Percentiles rank a stretch among this genome's conserved stretches.
phyloP scores from a whole-genome alignment of 108 stramenopile species.

The Cyclotella baltica region DNA sequence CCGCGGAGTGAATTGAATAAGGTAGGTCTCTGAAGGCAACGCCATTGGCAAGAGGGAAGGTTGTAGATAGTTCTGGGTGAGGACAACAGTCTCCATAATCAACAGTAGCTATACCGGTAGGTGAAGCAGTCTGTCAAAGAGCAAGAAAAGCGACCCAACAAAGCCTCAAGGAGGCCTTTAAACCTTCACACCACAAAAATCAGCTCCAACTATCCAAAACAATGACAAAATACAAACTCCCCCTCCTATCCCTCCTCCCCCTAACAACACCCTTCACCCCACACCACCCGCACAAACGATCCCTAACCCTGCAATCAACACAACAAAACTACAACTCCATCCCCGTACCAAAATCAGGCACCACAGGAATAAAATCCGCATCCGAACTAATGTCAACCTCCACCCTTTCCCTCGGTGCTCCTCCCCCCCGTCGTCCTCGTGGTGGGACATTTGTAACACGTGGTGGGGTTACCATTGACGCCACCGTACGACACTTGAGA shows the following conservation, averaged over 20 bases:
- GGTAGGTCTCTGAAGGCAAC: too few relatives aligned
- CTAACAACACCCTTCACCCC: background rate
- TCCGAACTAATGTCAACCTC: constrained; percentile 65
- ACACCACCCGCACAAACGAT: background rate
- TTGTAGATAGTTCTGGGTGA: too few relatives aligned
- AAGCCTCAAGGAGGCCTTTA: too few relatives aligned
- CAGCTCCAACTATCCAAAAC: background rate
- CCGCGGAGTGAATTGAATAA: too few relatives aligned
- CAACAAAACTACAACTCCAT: constrained; percentile 32
- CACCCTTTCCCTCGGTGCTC: constrained; percentile 80
- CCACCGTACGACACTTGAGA: constrained; percentile 67
- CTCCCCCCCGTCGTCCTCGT: constrained; percentile 67
- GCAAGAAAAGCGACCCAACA: too few relatives aligned
- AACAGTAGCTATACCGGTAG: background rate
- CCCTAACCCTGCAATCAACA: background rate
- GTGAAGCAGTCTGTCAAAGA: too few relatives aligned
- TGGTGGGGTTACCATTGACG: constrained; percentile 89
- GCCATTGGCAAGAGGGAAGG: too few relatives aligned
- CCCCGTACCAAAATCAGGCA: constrained; percentile 61
- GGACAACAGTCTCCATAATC: too few relatives aligned
- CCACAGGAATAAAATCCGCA: constrained; percentile 65
- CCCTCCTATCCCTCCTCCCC: constrained; percentile 15
- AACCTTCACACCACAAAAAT: background rate
- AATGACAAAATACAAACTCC: constrained; percentile 19
- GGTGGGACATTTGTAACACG: constrained; percentile 86